Evolutionary conservation across 345 rosid genomes (phyloP), one percentile per base, ranked within the genome.

Genomic region (rapeseed (Brassica napus)): DNA sequence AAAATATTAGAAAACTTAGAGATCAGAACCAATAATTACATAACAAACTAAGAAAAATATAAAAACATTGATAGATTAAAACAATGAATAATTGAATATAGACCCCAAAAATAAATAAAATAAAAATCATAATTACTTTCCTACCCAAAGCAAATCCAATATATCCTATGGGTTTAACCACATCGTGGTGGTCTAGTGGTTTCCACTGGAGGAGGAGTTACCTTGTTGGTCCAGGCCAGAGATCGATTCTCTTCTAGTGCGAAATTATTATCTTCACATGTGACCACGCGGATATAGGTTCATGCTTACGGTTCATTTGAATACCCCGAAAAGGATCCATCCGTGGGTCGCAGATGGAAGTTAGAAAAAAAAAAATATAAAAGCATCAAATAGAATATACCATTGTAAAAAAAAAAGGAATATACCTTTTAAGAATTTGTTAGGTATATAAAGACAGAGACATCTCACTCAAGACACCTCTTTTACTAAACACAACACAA

Each of bases 341-440:
- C 23, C 23, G 23, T 21, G 23, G 23, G 23, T 21, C 23, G 23
- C 23, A 21, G 4, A 42, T 42, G 49, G n/a, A n/a, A 42, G n/a
- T 39, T 21, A 21, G 23, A 9, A 11, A 39, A 2, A 39, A 15
- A 8, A 66, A 54, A 37, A 34, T 1, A 31, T 63, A 37, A 71
- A 28, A 63, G 78, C 69, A 79, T 72, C 77, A 73, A 79, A 79
- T 0, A 4, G 82, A 79, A 79, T 79, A 79, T 79, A 66, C 82
- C 6, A 3, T 15, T 21, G 23, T 21, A 21, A 21, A 21, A 21
- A 21, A 21, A 21, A 21, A 21, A 21, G 23, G 23, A 21, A 21
- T 21, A 21, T 21, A 21, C 23, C 23, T 21, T 21, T 28, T 2
- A 23, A 16, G 71, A 24, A 61, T 32, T 59, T 59, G 14, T 47